These are phyloP conservation scores for Margaritispora aquatica DNA, from an alignment of 495 filamentous ascomycete genomes.

Conservation along the genomic window DNA sequence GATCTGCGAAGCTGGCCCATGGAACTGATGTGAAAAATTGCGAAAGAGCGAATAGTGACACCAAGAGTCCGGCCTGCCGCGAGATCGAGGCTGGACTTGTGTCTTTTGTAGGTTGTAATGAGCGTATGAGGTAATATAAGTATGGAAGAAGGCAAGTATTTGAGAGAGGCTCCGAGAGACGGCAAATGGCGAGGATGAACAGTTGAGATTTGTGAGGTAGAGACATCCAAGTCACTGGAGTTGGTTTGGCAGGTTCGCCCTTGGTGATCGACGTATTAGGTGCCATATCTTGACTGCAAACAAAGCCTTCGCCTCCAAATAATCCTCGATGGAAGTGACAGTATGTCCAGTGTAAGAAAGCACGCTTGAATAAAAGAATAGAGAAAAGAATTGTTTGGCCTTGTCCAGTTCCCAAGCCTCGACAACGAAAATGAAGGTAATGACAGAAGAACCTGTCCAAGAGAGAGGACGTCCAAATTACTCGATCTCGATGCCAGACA, in stretches of 20 bases:
- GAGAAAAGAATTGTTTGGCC: background rate
- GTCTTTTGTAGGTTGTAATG: slow-evolving; percentile 29
- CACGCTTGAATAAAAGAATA: too few relatives aligned
- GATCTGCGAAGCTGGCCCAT: slow-evolving; percentile 70
- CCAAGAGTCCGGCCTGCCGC: slow-evolving; percentile 21
- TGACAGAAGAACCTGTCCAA: background rate
- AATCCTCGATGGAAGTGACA: background rate
- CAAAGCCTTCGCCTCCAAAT: background rate
- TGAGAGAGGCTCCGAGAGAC: slow-evolving; percentile 41
- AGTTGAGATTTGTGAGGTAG: slow-evolving; percentile 40
- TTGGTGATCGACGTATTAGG: background rate
- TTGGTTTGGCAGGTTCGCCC: background rate
- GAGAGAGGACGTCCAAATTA: background rate
- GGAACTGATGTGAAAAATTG: slow-evolving; percentile 68
- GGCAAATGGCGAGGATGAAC: slow-evolving; percentile 39
- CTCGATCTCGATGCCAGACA: too few relatives aligned
- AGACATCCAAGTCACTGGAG: slow-evolving; percentile 29
- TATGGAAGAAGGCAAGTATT: slow-evolving; percentile 40
- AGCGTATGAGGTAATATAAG: slow-evolving; percentile 51
- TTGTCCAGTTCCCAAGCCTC: background rate
- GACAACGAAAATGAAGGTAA: background rate
- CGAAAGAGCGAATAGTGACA: slow-evolving; percentile 55
- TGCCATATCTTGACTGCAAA: background rate
- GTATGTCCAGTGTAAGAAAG: background rate
- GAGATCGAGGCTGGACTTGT: slow-evolving; percentile 17